A percentile compares a stretch with the other conserved stretches of the same genome.
These are phyloP conservation scores for Phlebiopsis gigantea DNA, from an alignment of 768 basidiomycete genomes.

Conservation along the genomic window DNA sequence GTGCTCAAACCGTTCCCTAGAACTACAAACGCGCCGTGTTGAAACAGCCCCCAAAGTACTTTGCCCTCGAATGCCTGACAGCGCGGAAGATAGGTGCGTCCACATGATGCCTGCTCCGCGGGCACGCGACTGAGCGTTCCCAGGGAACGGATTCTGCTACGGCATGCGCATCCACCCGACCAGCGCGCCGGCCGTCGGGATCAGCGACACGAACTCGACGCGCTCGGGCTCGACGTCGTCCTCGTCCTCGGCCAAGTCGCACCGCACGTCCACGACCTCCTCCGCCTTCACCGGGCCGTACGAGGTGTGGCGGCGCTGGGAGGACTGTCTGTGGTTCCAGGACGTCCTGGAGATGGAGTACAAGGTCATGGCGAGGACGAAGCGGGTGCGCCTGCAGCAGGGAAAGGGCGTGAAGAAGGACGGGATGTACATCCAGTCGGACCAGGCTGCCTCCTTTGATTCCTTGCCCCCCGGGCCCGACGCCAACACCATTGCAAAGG, in stretches of 20 bases:
- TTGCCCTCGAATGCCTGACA: slow-evolving; percentile 52
- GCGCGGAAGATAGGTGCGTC: slow-evolving; percentile 46
- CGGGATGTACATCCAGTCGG: slow-evolving; percentile 62
- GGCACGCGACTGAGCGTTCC: slow-evolving; percentile 1
- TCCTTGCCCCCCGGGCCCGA: slow-evolving; percentile 82
- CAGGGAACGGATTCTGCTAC: slow-evolving; percentile 52
- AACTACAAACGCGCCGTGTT: slow-evolving; percentile 57
- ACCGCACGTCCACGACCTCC: slow-evolving; percentile 21
- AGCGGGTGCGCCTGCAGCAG: slow-evolving; percentile 58
- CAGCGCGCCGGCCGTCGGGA: slow-evolving; percentile 20
- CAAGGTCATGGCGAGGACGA: slow-evolving; percentile 53
- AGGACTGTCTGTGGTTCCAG: slow-evolving; percentile 77
- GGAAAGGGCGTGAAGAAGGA: slow-evolving; percentile 76
- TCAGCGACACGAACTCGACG: not conserved
- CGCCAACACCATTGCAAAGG: slow-evolving; percentile 63
- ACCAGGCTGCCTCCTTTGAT: slow-evolving; percentile 78
- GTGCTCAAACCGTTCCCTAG: slow-evolving; percentile 27
- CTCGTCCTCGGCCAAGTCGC: slow-evolving; percentile 18
- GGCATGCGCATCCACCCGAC: slow-evolving; percentile 57
- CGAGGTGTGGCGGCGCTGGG: slow-evolving; percentile 77
- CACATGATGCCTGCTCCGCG: not conserved
- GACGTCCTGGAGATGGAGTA: slow-evolving; percentile 66
- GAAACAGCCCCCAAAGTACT: slow-evolving; percentile 51
- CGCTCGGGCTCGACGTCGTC: slow-evolving; percentile 3
- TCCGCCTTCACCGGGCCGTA: too few species aligned